These are phyloP conservation scores for Fusarium piperis DNA, from an alignment of 2,329 filamentous ascomycete species.

Conservation along the genomic window DNA sequence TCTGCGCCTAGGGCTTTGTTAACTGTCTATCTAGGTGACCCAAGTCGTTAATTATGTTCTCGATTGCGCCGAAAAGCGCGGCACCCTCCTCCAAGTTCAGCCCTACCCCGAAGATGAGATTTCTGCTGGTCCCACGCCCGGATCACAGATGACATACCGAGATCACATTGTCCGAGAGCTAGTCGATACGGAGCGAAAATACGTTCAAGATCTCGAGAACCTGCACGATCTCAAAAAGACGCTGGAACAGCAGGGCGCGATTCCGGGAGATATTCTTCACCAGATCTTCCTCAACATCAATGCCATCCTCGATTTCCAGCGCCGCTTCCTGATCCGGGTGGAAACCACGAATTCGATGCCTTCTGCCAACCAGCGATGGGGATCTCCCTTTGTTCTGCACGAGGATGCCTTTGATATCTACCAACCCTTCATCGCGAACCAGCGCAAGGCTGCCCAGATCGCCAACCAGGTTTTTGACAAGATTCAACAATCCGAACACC, in stretches of 20 bases:
- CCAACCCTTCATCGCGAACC: slow-evolving; percentile 96
- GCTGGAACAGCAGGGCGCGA: slow-evolving; percentile 85
- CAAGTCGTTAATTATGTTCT: slow-evolving; percentile 93
- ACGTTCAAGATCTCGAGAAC: slow-evolving; percentile 96
- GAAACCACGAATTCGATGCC: slow-evolving; percentile 93
- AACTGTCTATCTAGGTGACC: slow-evolving; percentile 65
- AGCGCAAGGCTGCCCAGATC: slow-evolving; percentile 87
- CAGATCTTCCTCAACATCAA: slow-evolving; percentile 98
- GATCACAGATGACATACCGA: slow-evolving; percentile 76
- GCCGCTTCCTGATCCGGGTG: slow-evolving; percentile 92
- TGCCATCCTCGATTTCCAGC: slow-evolving; percentile 92
- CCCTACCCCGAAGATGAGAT: slow-evolving; percentile 66
- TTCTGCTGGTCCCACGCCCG: slow-evolving; percentile 56
- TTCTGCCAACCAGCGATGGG: slow-evolving; percentile 85
- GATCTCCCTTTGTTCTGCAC: slow-evolving; percentile 85
- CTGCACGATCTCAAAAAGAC: slow-evolving; percentile 91
- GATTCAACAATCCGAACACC: slow-evolving; percentile 77
- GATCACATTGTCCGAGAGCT: slow-evolving; percentile 93
- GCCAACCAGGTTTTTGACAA: slow-evolving; percentile 89
- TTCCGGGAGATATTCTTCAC: slow-evolving; percentile 90
- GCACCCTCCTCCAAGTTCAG: slow-evolving; percentile 72
- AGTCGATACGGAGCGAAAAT: slow-evolving; percentile 95
- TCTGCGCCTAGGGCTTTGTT: not conserved
- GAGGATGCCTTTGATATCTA: slow-evolving; percentile 93
- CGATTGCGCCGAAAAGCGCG: slow-evolving; percentile 82